Percentiles rank a stretch among this genome's conserved stretches.
These are phyloP conservation scores for Xylariaceae sp. DNA, from an alignment of 2,329 filamentous ascomycete genomes.

Conservation along the genomic window DNA sequence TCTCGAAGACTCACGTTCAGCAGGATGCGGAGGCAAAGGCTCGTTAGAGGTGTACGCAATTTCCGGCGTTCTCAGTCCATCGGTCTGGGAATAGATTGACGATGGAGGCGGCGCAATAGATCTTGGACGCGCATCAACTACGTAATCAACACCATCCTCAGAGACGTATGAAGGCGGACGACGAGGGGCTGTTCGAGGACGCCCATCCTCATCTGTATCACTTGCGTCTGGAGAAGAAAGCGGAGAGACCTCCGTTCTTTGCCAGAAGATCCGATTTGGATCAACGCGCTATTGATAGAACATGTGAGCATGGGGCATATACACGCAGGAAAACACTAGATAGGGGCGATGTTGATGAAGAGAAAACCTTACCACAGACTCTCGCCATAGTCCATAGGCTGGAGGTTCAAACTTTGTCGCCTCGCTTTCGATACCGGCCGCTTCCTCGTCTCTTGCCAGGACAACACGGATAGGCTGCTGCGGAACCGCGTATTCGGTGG, in stretches of 20 bases:
- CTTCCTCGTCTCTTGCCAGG: slow-evolving; percentile 72
- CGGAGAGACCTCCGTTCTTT: slow-evolving; percentile 51
- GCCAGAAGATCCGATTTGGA: slow-evolving; percentile 79
- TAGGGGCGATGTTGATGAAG: not conserved
- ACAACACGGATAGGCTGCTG: slow-evolving; percentile 73
- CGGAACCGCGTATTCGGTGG: slow-evolving; percentile 68
- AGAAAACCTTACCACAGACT: slow-evolving; percentile 66
- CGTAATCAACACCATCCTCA: slow-evolving; percentile 71
- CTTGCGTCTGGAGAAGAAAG: not conserved
- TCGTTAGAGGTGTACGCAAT: slow-evolving; percentile 48
- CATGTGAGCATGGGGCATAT: slow-evolving; percentile 6
- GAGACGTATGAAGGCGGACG: slow-evolving; percentile 75
- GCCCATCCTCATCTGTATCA: slow-evolving; percentile 4
- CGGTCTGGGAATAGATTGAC: slow-evolving; percentile 11
- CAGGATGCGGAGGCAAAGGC: slow-evolving; percentile 47
- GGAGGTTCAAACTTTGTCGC: slow-evolving; percentile 65
- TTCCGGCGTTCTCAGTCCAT: slow-evolving; percentile 40
- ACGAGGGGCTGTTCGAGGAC: slow-evolving; percentile 27
- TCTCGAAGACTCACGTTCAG: slow-evolving; percentile 37
- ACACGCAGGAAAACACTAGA: not conserved
- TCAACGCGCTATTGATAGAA: slow-evolving; percentile 60
- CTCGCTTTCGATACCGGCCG: slow-evolving; percentile 54
- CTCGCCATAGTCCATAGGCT: slow-evolving; percentile 81
- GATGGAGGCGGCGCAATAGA: slow-evolving; percentile 46
- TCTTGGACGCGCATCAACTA: slow-evolving; percentile 63